Evolutionary conservation across 345 rosid genomes (phyloP), one percentile per base, ranked within the genome.

Genomic region (Dovyalis caffra): DNA sequence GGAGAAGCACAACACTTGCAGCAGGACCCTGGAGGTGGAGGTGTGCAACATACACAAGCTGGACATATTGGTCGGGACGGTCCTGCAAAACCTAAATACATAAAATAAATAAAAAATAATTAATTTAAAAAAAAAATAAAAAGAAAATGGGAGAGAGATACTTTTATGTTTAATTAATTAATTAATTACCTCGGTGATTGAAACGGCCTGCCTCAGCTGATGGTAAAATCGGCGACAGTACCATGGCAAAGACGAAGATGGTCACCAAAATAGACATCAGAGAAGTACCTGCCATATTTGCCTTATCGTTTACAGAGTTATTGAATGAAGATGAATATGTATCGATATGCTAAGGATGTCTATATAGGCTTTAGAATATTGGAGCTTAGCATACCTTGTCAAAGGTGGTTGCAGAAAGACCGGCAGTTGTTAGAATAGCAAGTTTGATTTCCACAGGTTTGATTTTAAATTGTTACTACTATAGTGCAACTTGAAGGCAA

Each of bases 1-100:
- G 56, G 56, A 49, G 56, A 16, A 18, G 56, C 2, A 49, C 72
- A 75, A 21, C 82, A 81, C 10, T 11, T 31, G 74, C 82, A 83
- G 26, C 88, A 86, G 47, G 23, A 8, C 0, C 79, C 69, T 26
- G 81, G 79, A 15, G 83, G 83, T 4, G 84, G 69, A 57, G 84
- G 81, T 6, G 62, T 20, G 64, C 76, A 81, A 28, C 84, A 81
- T 0, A 64, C 75, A 31, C 77, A 82, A 25, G 71, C 56, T 1
- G 80, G 85, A 47, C 79, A 49, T 18, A 49, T 49, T 20, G 23
- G 8, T 20, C 56, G n/a, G n/a, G 57, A 20, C 2, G 1, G 7
- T 40, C 47, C 4, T 2, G 4, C 47, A 20, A 38, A 11, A 33
- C 4, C 57, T 37, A 25, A 21, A 75, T 65, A 8, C 56, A 20